A percentile compares a stretch with the other conserved stretches of the same genome.
Evolutionary conservation across 1,284 basidiomycete species (phyloP).

Genomic region (Cystobasidium slooffiae): DNA sequence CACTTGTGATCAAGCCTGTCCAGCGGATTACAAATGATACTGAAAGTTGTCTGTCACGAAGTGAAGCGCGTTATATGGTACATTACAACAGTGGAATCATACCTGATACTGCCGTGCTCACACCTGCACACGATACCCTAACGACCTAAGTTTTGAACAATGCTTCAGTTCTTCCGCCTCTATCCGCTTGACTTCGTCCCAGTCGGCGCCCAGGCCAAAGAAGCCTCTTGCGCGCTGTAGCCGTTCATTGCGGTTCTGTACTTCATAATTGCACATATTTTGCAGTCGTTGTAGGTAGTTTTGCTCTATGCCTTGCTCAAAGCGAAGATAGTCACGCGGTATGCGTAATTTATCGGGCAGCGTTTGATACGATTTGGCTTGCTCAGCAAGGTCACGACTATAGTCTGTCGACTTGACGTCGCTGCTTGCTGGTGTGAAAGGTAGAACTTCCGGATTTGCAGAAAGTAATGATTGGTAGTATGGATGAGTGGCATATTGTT

Average conservation of each 20-base stretch:
- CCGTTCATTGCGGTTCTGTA: slow-evolving; percentile 67
- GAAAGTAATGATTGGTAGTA: slow-evolving; percentile 55
- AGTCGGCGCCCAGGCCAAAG: slow-evolving; percentile 86
- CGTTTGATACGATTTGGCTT: slow-evolving; percentile 17
- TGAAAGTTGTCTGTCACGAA: too few species aligned
- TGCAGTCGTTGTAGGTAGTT: slow-evolving; percentile 73
- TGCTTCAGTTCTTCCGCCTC: slow-evolving; percentile 68
- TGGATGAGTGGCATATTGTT: slow-evolving; percentile 77
- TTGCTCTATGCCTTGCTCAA: slow-evolving; percentile 73
- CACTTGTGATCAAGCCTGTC: too few species aligned
- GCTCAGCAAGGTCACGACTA: slow-evolving; percentile 31
- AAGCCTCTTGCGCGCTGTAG: slow-evolving; percentile 78
- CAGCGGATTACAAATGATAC: too few species aligned
- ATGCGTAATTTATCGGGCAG: slow-evolving; percentile 56
- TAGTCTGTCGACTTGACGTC: slow-evolving; percentile 43
- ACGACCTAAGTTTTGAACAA: slow-evolving; percentile 71
- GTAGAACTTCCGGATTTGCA: slow-evolving; percentile 46
- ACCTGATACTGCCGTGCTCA: slow-evolving; percentile 10
- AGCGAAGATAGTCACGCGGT: slow-evolving; percentile 59
- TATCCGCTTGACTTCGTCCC: slow-evolving; percentile 76
- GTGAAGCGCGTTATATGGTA: too few species aligned
- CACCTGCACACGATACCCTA: slow-evolving; percentile 46
- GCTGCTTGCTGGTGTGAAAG: slow-evolving; percentile 42
- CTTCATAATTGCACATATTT: slow-evolving; percentile 68
- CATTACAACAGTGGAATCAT: neutral